Conservation (phyloP, 2,329 filamentous ascomycete genomes). For the Cladosporium sphaerospermum region DNA sequence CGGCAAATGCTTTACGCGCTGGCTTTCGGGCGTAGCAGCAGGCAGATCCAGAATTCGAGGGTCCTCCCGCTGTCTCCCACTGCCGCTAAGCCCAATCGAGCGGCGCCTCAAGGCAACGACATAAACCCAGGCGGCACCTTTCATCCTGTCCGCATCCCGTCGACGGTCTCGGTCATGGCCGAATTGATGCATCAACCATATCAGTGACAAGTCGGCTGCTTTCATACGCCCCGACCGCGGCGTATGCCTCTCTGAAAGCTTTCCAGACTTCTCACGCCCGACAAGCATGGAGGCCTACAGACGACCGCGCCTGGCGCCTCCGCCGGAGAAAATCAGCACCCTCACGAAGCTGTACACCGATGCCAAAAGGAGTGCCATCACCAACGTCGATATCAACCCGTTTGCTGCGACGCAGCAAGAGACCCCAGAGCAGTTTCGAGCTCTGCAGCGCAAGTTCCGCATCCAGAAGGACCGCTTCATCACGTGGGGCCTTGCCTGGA, state of each 20-base stretch:
- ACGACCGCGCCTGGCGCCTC: slow-evolving; percentile 16
- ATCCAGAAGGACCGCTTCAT: slow-evolving; percentile 75
- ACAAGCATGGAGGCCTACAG: slow-evolving; percentile 19
- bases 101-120: neutral
- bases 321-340: slow-evolving; percentile 19
- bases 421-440: slow-evolving; percentile 60
- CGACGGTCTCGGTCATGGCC: neutral
- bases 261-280: too few relatives aligned
- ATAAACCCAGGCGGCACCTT: slow-evolving; percentile 4
- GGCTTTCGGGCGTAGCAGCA: too few relatives aligned
- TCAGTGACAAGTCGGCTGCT: too few relatives aligned
- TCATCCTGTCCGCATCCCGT: neutral
- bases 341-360: slow-evolving; percentile 72
- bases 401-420: slow-evolving; percentile 27
- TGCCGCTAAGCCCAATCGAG: neutral
- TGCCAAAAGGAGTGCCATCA: slow-evolving; percentile 63
- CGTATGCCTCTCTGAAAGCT: too few relatives aligned
- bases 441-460: slow-evolving; percentile 67
- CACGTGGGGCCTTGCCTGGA: slow-evolving; percentile 77
- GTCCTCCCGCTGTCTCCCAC: too few relatives aligned
- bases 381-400: slow-evolving; percentile 53
- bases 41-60: too few relatives aligned
- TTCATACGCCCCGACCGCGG: too few relatives aligned
- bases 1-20: too few relatives aligned
- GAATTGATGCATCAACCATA: too few relatives aligned